Conservation (phyloP, 169 alveolate genomes). For the Plasmodium cynomolgi region DNA sequence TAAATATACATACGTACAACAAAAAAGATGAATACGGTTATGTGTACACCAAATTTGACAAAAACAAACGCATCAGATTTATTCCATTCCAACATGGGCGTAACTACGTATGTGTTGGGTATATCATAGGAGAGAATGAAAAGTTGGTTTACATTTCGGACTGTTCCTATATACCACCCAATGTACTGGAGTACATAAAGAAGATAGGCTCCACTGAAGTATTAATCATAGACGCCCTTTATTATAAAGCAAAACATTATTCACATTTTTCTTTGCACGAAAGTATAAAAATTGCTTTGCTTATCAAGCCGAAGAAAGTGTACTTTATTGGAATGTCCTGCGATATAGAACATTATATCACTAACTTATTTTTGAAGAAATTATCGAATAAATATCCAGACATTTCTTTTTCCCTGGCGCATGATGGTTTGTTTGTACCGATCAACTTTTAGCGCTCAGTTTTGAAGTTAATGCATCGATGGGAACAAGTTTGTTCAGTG, state of each 20-base stretch:
- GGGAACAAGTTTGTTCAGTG: neutral
- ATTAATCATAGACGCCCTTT: conserved; percentile 59
- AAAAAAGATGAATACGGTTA: conserved; percentile 66
- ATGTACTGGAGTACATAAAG: conserved; percentile 50
- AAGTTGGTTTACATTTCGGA: conserved; percentile 63
- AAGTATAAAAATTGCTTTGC: conserved; percentile 52
- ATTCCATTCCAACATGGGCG: conserved; percentile 66
- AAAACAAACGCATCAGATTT: conserved; percentile 42
- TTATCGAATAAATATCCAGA: conserved; percentile 40
- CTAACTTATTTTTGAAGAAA: conserved; percentile 40
- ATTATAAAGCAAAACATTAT: conserved; percentile 57
- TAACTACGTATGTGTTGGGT: conserved; percentile 58
- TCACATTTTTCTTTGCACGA: conserved; percentile 65
- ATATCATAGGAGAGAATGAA: conserved; percentile 51
- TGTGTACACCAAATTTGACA: conserved; percentile 41
- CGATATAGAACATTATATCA: conserved; percentile 27
- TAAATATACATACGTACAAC: conserved; percentile 61
- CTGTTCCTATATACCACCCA: conserved; percentile 36
- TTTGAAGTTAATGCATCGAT: neutral
- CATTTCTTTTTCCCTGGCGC: conserved; percentile 52
- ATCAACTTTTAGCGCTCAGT: conserved; percentile 16
- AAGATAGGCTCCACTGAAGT: conserved; percentile 42
- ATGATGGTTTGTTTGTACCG: conserved; percentile 55
- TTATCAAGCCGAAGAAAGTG: conserved; percentile 60
- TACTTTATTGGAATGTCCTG: conserved; percentile 49